Percentiles rank a stretch among this genome's conserved stretches.
Conservation (phyloP, 2,329 filamentous ascomycete genomes). For the Coniochaeta ligniaria region DNA sequence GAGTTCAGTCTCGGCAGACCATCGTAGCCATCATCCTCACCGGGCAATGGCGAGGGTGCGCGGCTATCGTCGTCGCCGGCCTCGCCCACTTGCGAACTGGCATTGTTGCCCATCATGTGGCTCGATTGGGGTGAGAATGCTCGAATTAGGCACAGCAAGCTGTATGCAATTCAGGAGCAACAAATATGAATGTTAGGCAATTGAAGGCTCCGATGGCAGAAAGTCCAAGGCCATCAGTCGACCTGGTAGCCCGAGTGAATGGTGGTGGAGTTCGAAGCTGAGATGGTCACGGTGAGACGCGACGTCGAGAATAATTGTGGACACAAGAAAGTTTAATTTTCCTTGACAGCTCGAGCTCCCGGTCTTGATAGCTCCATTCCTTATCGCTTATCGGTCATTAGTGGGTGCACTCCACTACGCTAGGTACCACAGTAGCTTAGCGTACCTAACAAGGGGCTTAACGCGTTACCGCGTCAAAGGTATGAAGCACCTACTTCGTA, state of each 20-base stretch:
- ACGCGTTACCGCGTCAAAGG: too few species aligned
- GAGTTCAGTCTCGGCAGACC: slow-evolving; percentile 2
- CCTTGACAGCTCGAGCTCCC: background rate
- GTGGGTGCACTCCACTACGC: too few species aligned
- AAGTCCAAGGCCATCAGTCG: too few species aligned
- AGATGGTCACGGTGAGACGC: background rate
- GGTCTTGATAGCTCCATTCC: background rate
- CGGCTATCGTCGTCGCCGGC: background rate
- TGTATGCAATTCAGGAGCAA: too few species aligned
- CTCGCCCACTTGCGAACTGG: background rate
- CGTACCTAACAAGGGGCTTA: too few species aligned
- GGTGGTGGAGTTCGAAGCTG: background rate
- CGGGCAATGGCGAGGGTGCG: background rate
- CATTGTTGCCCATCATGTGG: background rate
- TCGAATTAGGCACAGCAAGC: too few species aligned
- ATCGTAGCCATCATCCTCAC: background rate
- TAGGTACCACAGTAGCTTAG: too few species aligned
- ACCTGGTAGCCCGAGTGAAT: too few species aligned
- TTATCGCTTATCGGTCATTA: background rate
- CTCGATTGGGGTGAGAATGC: background rate
- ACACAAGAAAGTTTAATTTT: background rate
- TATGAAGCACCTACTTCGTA: too few species aligned
- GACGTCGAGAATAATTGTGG: background rate
- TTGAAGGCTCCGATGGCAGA: too few species aligned
- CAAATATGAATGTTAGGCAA: too few species aligned